Conservation (phyloP, 768 basidiomycete species). For the Phaeolepiota aurea region DNA sequence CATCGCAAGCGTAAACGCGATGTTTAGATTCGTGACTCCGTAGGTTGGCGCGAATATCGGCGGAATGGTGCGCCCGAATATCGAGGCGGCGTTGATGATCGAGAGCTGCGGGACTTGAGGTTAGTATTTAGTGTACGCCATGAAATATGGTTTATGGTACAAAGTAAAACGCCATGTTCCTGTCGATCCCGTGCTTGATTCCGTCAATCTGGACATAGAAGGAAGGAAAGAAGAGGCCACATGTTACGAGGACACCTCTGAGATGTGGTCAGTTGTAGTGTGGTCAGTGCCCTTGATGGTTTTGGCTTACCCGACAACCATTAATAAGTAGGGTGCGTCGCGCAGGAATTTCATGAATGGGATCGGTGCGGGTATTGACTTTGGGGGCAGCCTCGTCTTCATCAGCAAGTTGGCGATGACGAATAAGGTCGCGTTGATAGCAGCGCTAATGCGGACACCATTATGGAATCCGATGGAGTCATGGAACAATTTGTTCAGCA, state of each 20-base stretch:
- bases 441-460: slow-evolving; percentile 3
- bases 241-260: slow-evolving; percentile 6
- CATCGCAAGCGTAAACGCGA: slow-evolving; percentile 22
- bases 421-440: background rate
- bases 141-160: too few relatives aligned
- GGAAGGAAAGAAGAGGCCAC: slow-evolving; percentile 20
- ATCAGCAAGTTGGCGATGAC: background rate
- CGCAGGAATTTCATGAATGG: background rate
- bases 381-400: slow-evolving; percentile 1
- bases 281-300: too few relatives aligned
- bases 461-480: slow-evolving; percentile 3
- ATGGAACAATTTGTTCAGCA: slow-evolving; percentile 3
- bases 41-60: slow-evolving; percentile 28
- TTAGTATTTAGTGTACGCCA: too few relatives aligned
- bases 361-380: background rate
- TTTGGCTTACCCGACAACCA: slow-evolving; percentile 1
- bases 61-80: slow-evolving; percentile 44
- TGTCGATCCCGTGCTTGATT: slow-evolving; percentile 17
- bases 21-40: slow-evolving; percentile 36
- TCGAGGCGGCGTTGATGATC: slow-evolving; percentile 42
- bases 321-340: slow-evolving; percentile 1
- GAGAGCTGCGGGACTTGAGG: slow-evolving; percentile 41
- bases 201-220: slow-evolving; percentile 32
- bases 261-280: background rate
- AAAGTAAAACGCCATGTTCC: slow-evolving; percentile 28